A percentile compares a stretch with the other conserved stretches of the same genome.
Evolutionary conservation across 106 monocot genomes (phyloP).

Genomic region (Alisma plantagoaquatica): DNA sequence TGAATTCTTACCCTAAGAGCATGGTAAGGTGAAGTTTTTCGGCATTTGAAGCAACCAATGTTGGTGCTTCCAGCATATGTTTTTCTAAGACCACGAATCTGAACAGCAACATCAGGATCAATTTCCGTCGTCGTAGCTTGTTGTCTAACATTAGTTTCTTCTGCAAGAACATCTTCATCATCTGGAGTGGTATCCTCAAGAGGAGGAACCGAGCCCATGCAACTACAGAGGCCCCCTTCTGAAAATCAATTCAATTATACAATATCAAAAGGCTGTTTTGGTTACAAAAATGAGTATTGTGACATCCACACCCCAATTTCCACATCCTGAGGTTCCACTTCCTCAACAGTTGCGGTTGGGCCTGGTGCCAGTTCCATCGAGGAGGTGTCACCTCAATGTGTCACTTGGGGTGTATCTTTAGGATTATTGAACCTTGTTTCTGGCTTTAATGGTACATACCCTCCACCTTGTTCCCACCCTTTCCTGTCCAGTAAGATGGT

Average conservation of each 20-base stretch:
- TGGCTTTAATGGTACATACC: conserved; percentile 17
- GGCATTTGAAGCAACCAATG: conserved; percentile 58
- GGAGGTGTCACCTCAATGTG: too few species aligned
- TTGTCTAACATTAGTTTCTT: conserved; percentile 53
- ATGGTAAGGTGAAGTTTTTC: conserved; percentile 58
- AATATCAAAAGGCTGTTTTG: not conserved
- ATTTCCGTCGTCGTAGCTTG: conserved; percentile 21
- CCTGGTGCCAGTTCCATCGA: too few species aligned
- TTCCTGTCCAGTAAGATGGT: conserved; percentile 81
- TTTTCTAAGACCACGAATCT: conserved; percentile 68
- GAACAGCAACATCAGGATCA: conserved; percentile 52
- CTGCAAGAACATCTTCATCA: conserved; percentile 88
- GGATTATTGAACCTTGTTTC: too few species aligned
- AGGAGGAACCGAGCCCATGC: conserved; percentile 45
- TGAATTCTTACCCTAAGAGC: conserved; percentile 58
- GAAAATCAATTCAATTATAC: conserved; percentile 2
- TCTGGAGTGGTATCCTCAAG: conserved; percentile 51
- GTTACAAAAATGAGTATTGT: not conserved
- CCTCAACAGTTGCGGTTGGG: too few species aligned
- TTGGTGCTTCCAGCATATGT: conserved; percentile 62
- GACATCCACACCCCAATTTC: too few species aligned
- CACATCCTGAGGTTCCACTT: too few species aligned
- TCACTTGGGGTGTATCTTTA: too few species aligned
- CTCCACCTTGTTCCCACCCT: conserved; percentile 65
- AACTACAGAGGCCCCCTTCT: conserved; percentile 78